Percentiles rank a stretch among this genome's conserved stretches.
phyloP scores from a whole-genome alignment of 257 asterid genomes.

The Solanum phureja region DNA sequence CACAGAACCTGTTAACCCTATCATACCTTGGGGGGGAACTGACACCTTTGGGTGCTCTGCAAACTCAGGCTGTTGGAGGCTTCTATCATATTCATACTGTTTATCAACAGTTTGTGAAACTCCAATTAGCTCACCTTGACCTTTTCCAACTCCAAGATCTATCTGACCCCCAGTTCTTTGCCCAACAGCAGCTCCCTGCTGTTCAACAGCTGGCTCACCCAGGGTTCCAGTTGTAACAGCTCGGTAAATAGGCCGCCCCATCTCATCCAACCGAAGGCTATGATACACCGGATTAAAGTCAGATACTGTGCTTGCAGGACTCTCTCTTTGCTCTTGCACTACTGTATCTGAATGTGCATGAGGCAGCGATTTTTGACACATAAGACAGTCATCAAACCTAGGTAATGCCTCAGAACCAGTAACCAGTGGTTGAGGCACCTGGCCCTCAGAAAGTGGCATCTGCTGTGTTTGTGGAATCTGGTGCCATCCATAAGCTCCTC shows the following conservation, averaged over 20 bases:
- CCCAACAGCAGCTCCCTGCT: slow-evolving; percentile 22
- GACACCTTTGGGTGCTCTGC: slow-evolving; percentile 38
- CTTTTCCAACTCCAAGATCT: slow-evolving; percentile 28
- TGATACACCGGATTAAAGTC: slow-evolving; percentile 38
- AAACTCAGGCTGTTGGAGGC: slow-evolving; percentile 29
- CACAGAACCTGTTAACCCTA: slow-evolving; percentile 33
- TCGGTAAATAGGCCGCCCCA: slow-evolving; percentile 35
- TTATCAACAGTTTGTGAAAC: slow-evolving; percentile 30
- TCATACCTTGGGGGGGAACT: slow-evolving; percentile 35
- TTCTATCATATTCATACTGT: slow-evolving; percentile 27
- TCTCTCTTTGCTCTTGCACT: slow-evolving; percentile 50
- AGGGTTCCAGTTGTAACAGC: slow-evolving; percentile 26
- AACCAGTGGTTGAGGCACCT: slow-evolving; percentile 22
- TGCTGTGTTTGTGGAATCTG: slow-evolving; percentile 37
- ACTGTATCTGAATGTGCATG: slow-evolving; percentile 93
- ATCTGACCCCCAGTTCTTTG: slow-evolving; percentile 13
- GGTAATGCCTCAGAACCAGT: slow-evolving; percentile 25
- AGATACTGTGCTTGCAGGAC: slow-evolving; percentile 32
- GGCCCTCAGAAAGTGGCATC: slow-evolving; percentile 19
- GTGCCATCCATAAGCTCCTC: slow-evolving; percentile 56
- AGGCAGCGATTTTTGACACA: slow-evolving; percentile 93
- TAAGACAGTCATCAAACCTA: slow-evolving; percentile 49
- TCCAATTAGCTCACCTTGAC: slow-evolving; percentile 25
- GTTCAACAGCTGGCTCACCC: slow-evolving; percentile 32
- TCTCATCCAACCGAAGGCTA: slow-evolving; percentile 58